Evolutionary conservation across 2,329 filamentous ascomycete genomes (phyloP).

Genomic region (Coniochaeta sp.): DNA sequence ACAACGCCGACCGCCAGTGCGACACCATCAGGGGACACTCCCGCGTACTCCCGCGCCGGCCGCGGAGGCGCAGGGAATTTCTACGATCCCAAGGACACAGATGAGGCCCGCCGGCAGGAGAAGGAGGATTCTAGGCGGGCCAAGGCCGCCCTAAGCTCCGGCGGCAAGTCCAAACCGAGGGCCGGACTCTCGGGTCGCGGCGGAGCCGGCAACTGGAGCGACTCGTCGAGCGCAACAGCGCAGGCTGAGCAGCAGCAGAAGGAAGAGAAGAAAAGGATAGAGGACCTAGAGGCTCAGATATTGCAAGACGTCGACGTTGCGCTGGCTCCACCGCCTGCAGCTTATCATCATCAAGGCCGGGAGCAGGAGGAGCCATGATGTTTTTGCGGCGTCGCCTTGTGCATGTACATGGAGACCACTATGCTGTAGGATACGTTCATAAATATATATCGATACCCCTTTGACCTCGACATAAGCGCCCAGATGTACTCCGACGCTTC

Average conservation of each 20-base stretch:
- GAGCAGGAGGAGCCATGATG: conserved; percentile 10
- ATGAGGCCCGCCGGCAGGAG: conserved; percentile 23
- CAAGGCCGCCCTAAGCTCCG: conserved; percentile 23
- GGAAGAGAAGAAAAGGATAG: conserved; percentile 23
- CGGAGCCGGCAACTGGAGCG: conserved; percentile 49
- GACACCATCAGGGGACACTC: conserved; percentile 5
- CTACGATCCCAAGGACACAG: conserved; percentile 27
- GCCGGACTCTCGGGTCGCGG: conserved; percentile 37
- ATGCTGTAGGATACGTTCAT: not conserved
- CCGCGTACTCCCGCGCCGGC: conserved; percentile 36
- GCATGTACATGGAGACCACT: not conserved
- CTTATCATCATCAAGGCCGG: conserved; percentile 25
- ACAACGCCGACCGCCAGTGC: conserved; percentile 4
- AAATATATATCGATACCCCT: not conserved
- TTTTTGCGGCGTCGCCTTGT: not conserved
- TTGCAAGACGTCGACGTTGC: conserved; percentile 39
- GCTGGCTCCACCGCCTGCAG: conserved; percentile 37
- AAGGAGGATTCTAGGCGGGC: conserved; percentile 25
- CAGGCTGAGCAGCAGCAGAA: conserved; percentile 21
- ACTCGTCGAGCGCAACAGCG: conserved; percentile 8
- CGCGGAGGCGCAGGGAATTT: conserved; percentile 60
- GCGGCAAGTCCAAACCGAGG: conserved; percentile 20
- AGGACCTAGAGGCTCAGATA: conserved; percentile 34
- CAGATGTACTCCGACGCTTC: not conserved
- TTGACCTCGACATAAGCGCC: not conserved